Base-by-base conservation (phyloP, 2,329 filamentous ascomycete genomes). In the Penicillium sp. region DNA sequence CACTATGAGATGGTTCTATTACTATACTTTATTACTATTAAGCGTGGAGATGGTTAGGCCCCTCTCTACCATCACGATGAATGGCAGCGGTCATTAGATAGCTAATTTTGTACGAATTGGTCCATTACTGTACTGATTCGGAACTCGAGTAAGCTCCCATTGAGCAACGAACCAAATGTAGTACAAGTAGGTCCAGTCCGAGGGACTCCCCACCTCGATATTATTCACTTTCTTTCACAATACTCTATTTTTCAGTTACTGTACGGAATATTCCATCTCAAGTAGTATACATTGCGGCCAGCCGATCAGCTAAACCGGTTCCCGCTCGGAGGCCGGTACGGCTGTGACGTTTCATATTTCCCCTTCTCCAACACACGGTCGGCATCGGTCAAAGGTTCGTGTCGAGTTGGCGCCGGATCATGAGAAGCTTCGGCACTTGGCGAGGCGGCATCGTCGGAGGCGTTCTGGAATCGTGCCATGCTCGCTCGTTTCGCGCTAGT, bases 331-430 rank as follows among this genome's bases (percentile, higher is more conserved):
- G 88, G 89, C 66, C 84, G 79, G 75, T 88, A 97, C 53, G 92
- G 89, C 64, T 84, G 81, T 51, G 79, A 80, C 32, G 89, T 87
- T 78, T 97, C 92, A 74, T 95, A 97, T 77, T 96, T 96, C 73
- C 90, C 89, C 81, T 91, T 95, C 74, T 92, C 89, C 35, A 78
- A 67, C 26, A 89, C 79, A 61, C 82, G 80, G 69, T 91, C 81
- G 42, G 79, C 76, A 70, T 89, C 89, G 40, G 84, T 89, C 61
- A 86, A 81, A 2, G 90, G 89, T 58, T 88, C 89, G 76, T 96
- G 92, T 62, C 86, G 81, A 51, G 90, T 95, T 10, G 92, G 88
- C 13, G 92, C 92, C n/a, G 91, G 91, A 76, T 96, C 92, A 61
- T 79, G 78, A 68, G 82, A 85, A 32, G 86, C 85, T 76, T 94